A percentile compares a stretch with the other conserved stretches of the same genome.
phyloP scores from a whole-genome alignment of 2,329 filamentous ascomycete genomes.

The Curvularia spicifera region DNA sequence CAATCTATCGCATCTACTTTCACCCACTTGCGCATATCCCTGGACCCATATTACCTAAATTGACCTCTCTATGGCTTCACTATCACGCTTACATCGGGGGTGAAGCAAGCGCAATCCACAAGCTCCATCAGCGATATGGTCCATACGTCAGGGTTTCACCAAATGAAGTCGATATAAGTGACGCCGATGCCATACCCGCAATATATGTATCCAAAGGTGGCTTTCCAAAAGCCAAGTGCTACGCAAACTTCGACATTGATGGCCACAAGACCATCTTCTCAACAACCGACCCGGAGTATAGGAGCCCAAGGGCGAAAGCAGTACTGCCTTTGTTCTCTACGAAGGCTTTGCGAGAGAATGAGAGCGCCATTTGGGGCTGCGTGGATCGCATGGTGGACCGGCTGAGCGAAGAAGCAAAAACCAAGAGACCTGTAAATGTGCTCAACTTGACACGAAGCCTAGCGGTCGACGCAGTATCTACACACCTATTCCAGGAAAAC shows the following conservation, averaged over 20 bases:
- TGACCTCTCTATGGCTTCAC: constrained; percentile 36
- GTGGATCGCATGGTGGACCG: constrained; percentile 53
- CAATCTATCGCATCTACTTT: constrained; percentile 32
- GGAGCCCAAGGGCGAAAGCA: constrained; percentile 57
- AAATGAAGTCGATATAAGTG: constrained; percentile 37
- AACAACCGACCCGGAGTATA: constrained; percentile 50
- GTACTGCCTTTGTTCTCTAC: constrained; percentile 59
- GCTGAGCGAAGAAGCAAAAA: constrained; percentile 44
- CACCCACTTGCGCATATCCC: constrained; percentile 35
- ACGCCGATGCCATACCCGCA: constrained; percentile 51
- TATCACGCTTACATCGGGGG: constrained; percentile 41
- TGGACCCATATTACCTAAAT: constrained; percentile 31
- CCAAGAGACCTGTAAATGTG: constrained; percentile 53
- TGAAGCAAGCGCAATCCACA: constrained; percentile 31
- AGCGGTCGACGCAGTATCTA: constrained; percentile 62
- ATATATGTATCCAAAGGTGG: constrained; percentile 62
- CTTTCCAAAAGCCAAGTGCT: constrained; percentile 60
- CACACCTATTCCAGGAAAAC: constrained; percentile 60
- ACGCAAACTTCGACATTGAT: constrained; percentile 65
- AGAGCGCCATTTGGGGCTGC: constrained; percentile 51
- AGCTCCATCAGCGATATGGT: constrained; percentile 32
- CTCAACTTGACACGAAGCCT: constrained; percentile 58
- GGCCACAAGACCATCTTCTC: constrained; percentile 63
- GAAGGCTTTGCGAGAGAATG: constrained; percentile 51
- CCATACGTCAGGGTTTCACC: constrained; percentile 36